These are phyloP conservation scores for Trypethelium eluteriae DNA, from an alignment of 495 filamentous ascomycete genomes.

Conservation along the genomic window DNA sequence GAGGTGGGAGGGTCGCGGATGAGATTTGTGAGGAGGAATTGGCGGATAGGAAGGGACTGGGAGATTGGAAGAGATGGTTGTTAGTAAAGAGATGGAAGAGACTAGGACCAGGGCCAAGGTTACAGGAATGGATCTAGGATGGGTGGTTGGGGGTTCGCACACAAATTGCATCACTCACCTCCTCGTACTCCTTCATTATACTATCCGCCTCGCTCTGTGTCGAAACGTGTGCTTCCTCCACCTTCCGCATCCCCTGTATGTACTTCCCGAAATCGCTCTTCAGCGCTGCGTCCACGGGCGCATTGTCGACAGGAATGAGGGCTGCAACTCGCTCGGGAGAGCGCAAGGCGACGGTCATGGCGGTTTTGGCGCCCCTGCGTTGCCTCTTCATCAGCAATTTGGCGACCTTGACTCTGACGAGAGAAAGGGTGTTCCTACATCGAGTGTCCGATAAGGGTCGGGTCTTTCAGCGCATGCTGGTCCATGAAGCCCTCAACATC, in stretches of 20 bases:
- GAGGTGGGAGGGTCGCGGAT: slow-evolving; percentile 41
- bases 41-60: slow-evolving; percentile 65
- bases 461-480: slow-evolving; percentile 58
- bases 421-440: slow-evolving; percentile 52
- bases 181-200: slow-evolving; percentile 71
- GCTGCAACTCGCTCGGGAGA: slow-evolving; percentile 55
- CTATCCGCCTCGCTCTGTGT: slow-evolving; percentile 70
- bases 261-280: slow-evolving; percentile 71
- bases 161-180: slow-evolving; percentile 37
- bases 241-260: slow-evolving; percentile 72
- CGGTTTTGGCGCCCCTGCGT: slow-evolving; percentile 82
- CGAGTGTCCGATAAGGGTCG: slow-evolving; percentile 84
- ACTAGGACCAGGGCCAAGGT: background rate
- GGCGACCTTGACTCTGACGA: background rate
- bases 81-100: background rate
- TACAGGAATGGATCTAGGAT: background rate
- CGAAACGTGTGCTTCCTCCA: slow-evolving; percentile 59
- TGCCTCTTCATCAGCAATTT: background rate
- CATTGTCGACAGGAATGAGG: slow-evolving; percentile 85
- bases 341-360: slow-evolving; percentile 77
- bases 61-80: background rate
- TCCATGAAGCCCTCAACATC: slow-evolving; percentile 78
- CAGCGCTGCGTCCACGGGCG: slow-evolving; percentile 71
- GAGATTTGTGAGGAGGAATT: slow-evolving; percentile 91
- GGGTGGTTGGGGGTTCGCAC: background rate